Percentiles rank a stretch among this genome's conserved stretches.
These are phyloP conservation scores for Areca catechu DNA, from an alignment of 176 grass and related monocot species.

Conservation along the genomic window DNA sequence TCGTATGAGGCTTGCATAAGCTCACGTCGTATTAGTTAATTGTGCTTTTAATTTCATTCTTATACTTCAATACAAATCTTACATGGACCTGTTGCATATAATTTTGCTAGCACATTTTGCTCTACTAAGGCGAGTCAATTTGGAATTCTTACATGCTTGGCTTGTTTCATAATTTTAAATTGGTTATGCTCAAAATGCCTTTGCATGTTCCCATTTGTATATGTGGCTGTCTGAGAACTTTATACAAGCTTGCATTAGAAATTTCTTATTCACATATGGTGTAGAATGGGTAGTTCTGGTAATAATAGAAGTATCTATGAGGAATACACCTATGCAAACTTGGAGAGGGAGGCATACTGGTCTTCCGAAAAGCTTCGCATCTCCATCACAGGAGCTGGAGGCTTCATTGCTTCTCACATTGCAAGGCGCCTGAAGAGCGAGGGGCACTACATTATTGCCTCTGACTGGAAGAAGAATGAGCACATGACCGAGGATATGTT, in stretches of 20 bases:
- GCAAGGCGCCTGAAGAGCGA: slow-evolving; percentile 67
- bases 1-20: too few species aligned
- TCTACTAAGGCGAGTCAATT: too few species aligned
- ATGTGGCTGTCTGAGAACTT: too few species aligned
- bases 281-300: slow-evolving; percentile 16
- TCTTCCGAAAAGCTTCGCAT: slow-evolving; percentile 10
- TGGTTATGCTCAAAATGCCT: too few species aligned
- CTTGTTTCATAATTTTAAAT: too few species aligned
- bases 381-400: slow-evolving; percentile 44
- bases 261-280: not conserved
- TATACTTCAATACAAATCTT: too few species aligned
- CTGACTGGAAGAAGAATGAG: slow-evolving; percentile 94
- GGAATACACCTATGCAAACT: slow-evolving; percentile 7
- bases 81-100: too few species aligned
- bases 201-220: not conserved
- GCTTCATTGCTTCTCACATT: slow-evolving; percentile 84
- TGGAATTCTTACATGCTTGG: too few species aligned
- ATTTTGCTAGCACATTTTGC: too few species aligned
- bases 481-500: slow-evolving; percentile 93
- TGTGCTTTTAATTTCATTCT: too few species aligned
- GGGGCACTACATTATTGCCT: slow-evolving; percentile 77
- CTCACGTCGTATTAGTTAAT: too few species aligned
- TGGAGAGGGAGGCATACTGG: slow-evolving; percentile 19
- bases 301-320: slow-evolving; percentile 8
- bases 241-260: slow-evolving; percentile 2